Conservation (phyloP, 768 basidiomycete species). For the Boletus coccyginus region DNA sequence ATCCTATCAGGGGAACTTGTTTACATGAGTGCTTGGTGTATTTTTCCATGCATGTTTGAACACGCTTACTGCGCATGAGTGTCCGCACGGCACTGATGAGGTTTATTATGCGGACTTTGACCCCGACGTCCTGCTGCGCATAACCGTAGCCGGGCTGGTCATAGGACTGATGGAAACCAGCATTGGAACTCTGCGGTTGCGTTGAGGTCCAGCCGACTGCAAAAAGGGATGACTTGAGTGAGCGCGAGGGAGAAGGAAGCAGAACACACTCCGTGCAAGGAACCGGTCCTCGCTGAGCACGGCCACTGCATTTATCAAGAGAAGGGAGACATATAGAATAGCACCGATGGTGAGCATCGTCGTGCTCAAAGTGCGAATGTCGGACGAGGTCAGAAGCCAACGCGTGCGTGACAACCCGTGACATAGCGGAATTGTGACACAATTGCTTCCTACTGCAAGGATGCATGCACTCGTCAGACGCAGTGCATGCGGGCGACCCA, state of each 20-base stretch:
- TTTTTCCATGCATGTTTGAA: constrained; percentile 12
- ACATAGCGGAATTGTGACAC: constrained; percentile 16
- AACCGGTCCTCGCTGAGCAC: constrained; percentile 96
- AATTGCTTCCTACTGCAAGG: constrained; percentile 5
- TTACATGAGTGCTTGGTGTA: constrained; percentile 17
- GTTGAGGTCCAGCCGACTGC: constrained; percentile 88
- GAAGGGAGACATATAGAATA: constrained; percentile 80
- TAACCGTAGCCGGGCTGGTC: constrained; percentile 61
- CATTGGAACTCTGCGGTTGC: constrained; percentile 53
- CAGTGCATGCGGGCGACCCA: constrained; percentile 16
- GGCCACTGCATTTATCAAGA: constrained; percentile 92
- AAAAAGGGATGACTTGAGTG: constrained; percentile 17
- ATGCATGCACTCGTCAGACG: constrained; percentile 30
- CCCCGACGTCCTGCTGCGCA: constrained; percentile 56
- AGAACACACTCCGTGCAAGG: constrained; percentile 77
- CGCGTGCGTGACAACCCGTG: constrained; percentile 19
- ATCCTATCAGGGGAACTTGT: constrained; percentile 85
- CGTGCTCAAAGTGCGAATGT: constrained; percentile 13
- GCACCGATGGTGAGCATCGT: constrained; percentile 62
- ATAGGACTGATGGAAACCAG: constrained; percentile 63
- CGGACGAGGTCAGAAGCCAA: neutral
- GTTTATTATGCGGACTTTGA: constrained; percentile 87
- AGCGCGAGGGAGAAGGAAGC: neutral
- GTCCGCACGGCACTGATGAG: constrained; percentile 95
- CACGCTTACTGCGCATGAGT: constrained; percentile 89